Evolutionary conservation across 768 basidiomycete species (phyloP).

Genomic region (Serendipita sp.): DNA sequence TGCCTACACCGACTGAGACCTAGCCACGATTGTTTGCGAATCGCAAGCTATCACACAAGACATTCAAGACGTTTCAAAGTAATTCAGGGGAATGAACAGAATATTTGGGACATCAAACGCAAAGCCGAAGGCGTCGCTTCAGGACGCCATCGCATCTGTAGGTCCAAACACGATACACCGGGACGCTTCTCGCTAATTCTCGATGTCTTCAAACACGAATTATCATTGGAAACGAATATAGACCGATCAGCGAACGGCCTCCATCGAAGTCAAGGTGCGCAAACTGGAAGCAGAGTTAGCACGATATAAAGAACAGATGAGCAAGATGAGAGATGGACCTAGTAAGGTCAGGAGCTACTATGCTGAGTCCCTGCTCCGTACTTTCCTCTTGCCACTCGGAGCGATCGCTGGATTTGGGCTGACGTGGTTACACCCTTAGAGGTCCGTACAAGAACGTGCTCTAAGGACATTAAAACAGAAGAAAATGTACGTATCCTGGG

Average conservation of each 20-base stretch:
- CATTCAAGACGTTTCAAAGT: too few species aligned
- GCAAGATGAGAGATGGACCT: slow-evolving; percentile 79
- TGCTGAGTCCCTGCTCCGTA: neutral
- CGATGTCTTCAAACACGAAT: neutral
- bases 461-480: slow-evolving; percentile 86
- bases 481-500: slow-evolving; percentile 40
- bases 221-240: slow-evolving; percentile 16
- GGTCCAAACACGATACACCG: slow-evolving; percentile 16
- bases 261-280: slow-evolving; percentile 90
- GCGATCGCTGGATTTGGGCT: neutral
- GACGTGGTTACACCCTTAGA: slow-evolving; percentile 26
- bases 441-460: slow-evolving; percentile 88
- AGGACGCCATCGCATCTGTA: slow-evolving; percentile 86
- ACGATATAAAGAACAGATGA: slow-evolving; percentile 91
- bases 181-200: neutral
- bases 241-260: slow-evolving; percentile 76
- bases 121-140: slow-evolving; percentile 60
- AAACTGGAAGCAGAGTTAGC: slow-evolving; percentile 88
- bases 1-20: too few species aligned
- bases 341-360: slow-evolving; percentile 53
- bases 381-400: neutral
- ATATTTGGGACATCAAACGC: slow-evolving; percentile 60
- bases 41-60: too few species aligned
- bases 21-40: too few species aligned
- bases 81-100: slow-evolving; percentile 57